These are phyloP conservation scores for Fraxinus xanthoxyloides DNA, from an alignment of 305 asterid genomes.

Conservation along the genomic window DNA sequence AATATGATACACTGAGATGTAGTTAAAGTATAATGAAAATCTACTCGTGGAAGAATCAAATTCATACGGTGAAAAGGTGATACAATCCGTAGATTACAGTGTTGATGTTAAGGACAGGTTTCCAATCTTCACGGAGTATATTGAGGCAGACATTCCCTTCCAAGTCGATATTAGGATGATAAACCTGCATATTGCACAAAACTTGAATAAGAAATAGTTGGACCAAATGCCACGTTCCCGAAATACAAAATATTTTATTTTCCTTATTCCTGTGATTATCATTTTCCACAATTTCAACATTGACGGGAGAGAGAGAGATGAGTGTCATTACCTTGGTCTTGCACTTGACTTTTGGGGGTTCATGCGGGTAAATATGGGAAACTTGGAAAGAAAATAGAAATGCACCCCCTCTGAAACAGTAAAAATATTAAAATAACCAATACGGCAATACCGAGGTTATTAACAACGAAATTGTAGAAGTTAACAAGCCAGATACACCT, in stretches of 20 bases:
- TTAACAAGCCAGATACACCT: not conserved
- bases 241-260: not conserved
- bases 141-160: conserved; percentile 97
- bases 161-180: conserved; percentile 93
- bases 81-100: conserved; percentile 75
- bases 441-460: not conserved
- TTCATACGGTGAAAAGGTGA: conserved; percentile 82
- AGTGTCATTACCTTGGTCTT: conserved; percentile 72
- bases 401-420: conserved; percentile 59
- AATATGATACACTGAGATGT: not conserved
- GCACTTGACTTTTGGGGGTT: conserved; percentile 98
- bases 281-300: not conserved
- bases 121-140: conserved; percentile 99
- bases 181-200: conserved; percentile 52
- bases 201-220: not conserved
- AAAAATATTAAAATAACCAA: not conserved
- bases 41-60: not conserved
- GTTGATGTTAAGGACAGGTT: conserved; percentile 89
- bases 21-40: not conserved
- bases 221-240: not conserved
- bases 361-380: conserved; percentile 83
- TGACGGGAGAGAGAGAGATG: not conserved
- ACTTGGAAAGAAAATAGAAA: conserved; percentile 81
- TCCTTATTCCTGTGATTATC: not conserved
- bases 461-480: not conserved